These are phyloP conservation scores for Xylogone sp. DNA, from an alignment of 2,329 filamentous ascomycete genomes.

Conservation along the genomic window DNA sequence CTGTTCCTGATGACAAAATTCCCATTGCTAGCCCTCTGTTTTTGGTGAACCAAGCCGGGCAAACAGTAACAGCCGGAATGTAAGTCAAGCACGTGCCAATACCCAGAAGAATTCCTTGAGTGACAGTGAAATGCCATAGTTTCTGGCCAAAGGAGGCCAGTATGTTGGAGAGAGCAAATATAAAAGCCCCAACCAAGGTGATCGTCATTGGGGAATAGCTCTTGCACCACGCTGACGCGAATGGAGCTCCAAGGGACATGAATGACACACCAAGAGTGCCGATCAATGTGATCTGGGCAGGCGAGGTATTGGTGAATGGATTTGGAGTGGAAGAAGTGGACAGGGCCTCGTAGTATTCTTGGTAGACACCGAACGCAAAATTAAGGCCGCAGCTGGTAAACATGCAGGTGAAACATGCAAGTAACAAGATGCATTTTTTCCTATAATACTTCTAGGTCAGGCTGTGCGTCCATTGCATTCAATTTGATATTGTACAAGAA, in stretches of 20 bases:
- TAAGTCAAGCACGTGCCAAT: constrained; percentile 34
- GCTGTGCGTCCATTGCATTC: not conserved
- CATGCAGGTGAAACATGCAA: not conserved
- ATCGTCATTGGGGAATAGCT: constrained; percentile 27
- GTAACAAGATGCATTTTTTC: not conserved
- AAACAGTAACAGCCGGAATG: constrained; percentile 33
- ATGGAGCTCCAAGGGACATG: constrained; percentile 32
- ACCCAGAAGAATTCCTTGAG: constrained; percentile 34
- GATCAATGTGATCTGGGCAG: constrained; percentile 35
- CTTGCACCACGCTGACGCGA: constrained; percentile 31
- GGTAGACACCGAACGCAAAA: constrained; percentile 37
- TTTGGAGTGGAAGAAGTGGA: constrained; percentile 11
- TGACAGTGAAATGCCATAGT: constrained; percentile 20
- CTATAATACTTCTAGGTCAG: not conserved
- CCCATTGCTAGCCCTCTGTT: constrained; percentile 34
- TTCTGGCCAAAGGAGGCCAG: constrained; percentile 30
- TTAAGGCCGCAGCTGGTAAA: constrained; percentile 31
- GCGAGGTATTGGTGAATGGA: constrained; percentile 31
- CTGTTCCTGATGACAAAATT: constrained; percentile 33
- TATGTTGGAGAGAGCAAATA: constrained; percentile 29
- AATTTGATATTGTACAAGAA: not conserved
- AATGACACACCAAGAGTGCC: constrained; percentile 32
- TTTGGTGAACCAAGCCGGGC: constrained; percentile 34
- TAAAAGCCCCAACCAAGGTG: constrained; percentile 24
- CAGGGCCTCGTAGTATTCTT: constrained; percentile 33